Base-by-base conservation (phyloP, 2,329 filamentous ascomycete genomes). In the Apiospora sp. region DNA sequence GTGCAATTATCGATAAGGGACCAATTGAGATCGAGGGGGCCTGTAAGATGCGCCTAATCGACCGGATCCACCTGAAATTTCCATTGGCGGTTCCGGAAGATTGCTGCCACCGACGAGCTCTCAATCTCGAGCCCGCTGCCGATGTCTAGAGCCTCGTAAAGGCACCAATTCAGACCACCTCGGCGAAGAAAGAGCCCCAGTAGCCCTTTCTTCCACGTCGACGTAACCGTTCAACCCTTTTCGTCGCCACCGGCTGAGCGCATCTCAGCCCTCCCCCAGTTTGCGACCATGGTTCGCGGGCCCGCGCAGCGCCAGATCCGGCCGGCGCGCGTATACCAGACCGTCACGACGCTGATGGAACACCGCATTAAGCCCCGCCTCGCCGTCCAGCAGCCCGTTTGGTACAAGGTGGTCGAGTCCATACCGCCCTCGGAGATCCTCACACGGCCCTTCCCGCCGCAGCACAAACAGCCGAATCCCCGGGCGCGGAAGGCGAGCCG, bases 401-500 rank as follows among this genome's bases (percentile, higher is more conserved):
- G 89, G 89, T 86, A 86, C 73, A 80, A 84, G 13, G 86, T 87
- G 43, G 80, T 91, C 75, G 83, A 86, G 76, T 80, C 82, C 16
- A 86, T 90, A 49, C 90, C 90, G 48, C 91, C 91, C 4, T 81
- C 88, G 76, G 89, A 92, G 80, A 86, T 87, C 54, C 80, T 90
- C 73, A 87, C 87, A 37, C 87, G 91, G 71, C 86, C 86, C 7
- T 81, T 88, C 71, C 85, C 89, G 2, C 80, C 84, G 22, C 84
- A 86, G 71, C 88, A 89, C 78, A 81, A 80, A 68, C 71, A 77
- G 37, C 76, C 77, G 4, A 80, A 83, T 73, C 80, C 81, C n/a
- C 90, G 87, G 78, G 83, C 84, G 70, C 86, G 87, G 81, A 93
- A 92, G 81, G 87, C 92, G 43, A 94, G 91, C 83, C 90, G 91